Percentiles rank a stretch among this genome's conserved stretches.
These are phyloP conservation scores for Phialemonium atrogriseum DNA, from an alignment of 2,329 filamentous ascomycete genomes.

Conservation along the genomic window DNA sequence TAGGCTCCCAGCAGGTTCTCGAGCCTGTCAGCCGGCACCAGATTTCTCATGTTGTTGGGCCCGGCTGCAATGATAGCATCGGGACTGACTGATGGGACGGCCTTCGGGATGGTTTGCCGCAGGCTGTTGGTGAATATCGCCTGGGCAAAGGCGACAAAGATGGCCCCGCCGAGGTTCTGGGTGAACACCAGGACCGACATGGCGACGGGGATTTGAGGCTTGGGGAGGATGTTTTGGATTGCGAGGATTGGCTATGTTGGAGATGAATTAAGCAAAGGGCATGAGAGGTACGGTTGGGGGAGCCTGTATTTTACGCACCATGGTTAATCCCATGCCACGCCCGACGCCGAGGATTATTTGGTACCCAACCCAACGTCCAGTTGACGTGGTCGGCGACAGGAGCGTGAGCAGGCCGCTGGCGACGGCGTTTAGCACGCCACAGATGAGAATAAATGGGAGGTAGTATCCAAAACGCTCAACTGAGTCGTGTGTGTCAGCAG, in stretches of 20 bases:
- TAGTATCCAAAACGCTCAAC: constrained; percentile 22
- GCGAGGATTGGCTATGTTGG: constrained; percentile 14
- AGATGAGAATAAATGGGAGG: constrained; percentile 22
- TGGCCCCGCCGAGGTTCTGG: constrained; percentile 15
- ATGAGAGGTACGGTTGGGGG: not conserved
- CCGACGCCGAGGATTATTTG: constrained; percentile 20
- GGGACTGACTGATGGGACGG: constrained; percentile 18
- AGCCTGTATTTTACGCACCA: constrained; percentile 9
- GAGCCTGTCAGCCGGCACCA: constrained; percentile 24
- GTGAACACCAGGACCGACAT: constrained; percentile 17
- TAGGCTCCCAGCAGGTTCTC: constrained; percentile 24
- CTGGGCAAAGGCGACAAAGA: constrained; percentile 15
- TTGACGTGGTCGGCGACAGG: constrained; percentile 16
- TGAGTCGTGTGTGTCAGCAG: constrained; percentile 1
- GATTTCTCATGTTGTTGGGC: constrained; percentile 29
- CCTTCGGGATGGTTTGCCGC: constrained; percentile 10
- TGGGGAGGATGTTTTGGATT: constrained; percentile 14
- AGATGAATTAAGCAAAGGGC: not conserved
- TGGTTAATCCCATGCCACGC: constrained; percentile 18
- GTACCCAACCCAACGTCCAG: constrained; percentile 24
- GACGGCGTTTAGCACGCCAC: constrained; percentile 20
- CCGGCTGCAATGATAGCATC: constrained; percentile 25
- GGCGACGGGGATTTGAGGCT: constrained; percentile 14
- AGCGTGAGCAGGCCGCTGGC: constrained; percentile 25
- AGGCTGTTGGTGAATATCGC: constrained; percentile 19